These are phyloP conservation scores for Candida ficus DNA, from an alignment of 805 yeast species.

Conservation along the genomic window DNA sequence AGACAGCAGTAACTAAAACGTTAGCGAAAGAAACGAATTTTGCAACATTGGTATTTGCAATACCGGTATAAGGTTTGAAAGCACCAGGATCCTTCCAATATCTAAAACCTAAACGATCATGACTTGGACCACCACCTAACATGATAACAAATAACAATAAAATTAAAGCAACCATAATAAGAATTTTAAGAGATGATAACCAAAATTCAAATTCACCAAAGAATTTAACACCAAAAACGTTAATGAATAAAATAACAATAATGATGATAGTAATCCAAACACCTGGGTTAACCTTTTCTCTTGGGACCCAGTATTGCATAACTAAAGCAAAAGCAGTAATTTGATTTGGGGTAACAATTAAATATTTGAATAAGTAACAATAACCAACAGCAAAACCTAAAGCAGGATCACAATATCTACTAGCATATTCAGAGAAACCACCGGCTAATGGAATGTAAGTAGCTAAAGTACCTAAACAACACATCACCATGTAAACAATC, in stretches of 20 bases:
- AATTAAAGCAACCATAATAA: slow-evolving; percentile 59
- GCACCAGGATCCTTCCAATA: slow-evolving; percentile 69
- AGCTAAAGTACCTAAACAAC: slow-evolving; percentile 63
- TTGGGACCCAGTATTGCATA: slow-evolving; percentile 40
- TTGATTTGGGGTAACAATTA: slow-evolving; percentile 29
- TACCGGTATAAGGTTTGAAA: slow-evolving; percentile 28
- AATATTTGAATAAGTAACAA: slow-evolving; percentile 16
- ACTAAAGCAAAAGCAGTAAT: slow-evolving; percentile 50
- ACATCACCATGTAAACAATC: slow-evolving; percentile 61
- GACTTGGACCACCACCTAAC: slow-evolving; percentile 71
- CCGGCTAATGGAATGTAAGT: slow-evolving; percentile 57
- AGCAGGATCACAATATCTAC: slow-evolving; percentile 31
- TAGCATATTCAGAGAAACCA: slow-evolving; percentile 57
- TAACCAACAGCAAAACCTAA: slow-evolving; percentile 23
- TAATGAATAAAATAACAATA: slow-evolving; percentile 36
- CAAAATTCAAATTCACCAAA: slow-evolving; percentile 53
- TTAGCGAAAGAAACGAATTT: slow-evolving; percentile 46
- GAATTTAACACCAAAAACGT: slow-evolving; percentile 45
- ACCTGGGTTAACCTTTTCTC: slow-evolving; percentile 40
- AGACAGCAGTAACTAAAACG: slow-evolving; percentile 59
- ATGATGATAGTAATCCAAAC: slow-evolving; percentile 50
- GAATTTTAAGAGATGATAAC: slow-evolving; percentile 41
- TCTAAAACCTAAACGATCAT: slow-evolving; percentile 66
- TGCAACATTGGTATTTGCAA: slow-evolving; percentile 39
- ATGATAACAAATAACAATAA: slow-evolving; percentile 56